Evolutionary conservation across 331 rosid species (phyloP), one percentile per base, ranked within the genome.

Genomic region (Prunus yedoensis): DNA sequence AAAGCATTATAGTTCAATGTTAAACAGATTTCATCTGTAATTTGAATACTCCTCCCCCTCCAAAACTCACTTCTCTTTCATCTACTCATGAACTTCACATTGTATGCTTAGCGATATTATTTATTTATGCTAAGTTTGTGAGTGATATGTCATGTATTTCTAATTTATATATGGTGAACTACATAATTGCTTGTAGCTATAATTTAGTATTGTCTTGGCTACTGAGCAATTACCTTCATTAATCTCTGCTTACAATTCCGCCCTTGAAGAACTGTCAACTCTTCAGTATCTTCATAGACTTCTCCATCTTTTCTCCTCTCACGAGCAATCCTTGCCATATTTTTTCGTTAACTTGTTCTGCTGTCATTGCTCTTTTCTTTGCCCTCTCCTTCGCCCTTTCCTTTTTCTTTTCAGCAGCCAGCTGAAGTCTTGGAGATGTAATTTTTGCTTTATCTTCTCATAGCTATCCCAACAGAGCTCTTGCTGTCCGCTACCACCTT

Each of bases 401-500:
- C 77, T 81, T 94, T 27, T 79, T 74, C 86, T 87, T 81, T 83
- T 86, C 81, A 77, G 73, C 85, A 28, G 71, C 78, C 72, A 25
- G 67, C 51, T 43, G 88, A 74, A 88, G 85, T 80, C 81, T 73
- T 73, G 83, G 53, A 66, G 54, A 57, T 82, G 18, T 62, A 81
- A 78, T 81, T 90, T 90, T 78, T 88, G 81, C 68, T 75, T 79
- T 73, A 87, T 88, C 74, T 75, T 90, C 17, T 80, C 80, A 66
- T 84, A 92, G 83, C 99, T 27, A 27, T 27, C 28, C 28, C 28
- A 27, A 27, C 28, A 27, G 2, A 27, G 28, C 28, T 27, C 28
- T 27, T 27, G 28, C 28, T 27, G 28, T 27, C 28, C 2, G 28
- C 28, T 27, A 27, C 28, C 28, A 27, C 28, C 28, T 27, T 27